phyloP scores from a whole-genome alignment of 768 basidiomycete genomes.

The Leucocoprinus leucothites region DNA sequence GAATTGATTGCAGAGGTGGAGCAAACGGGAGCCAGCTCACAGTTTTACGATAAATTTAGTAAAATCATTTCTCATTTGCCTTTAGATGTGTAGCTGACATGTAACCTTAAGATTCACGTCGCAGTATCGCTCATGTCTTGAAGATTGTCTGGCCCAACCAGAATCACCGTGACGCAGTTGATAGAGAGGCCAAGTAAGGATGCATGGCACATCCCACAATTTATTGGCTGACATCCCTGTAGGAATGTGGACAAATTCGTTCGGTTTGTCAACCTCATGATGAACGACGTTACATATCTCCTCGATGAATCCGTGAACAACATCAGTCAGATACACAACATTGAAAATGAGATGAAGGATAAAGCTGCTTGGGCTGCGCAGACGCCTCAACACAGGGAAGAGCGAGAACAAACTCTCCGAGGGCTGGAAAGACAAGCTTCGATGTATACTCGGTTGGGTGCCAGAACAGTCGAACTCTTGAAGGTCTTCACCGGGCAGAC shows the following conservation, averaged over 20 bases:
- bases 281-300: constrained; percentile 98
- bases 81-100: not conserved
- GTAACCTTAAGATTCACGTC: constrained; percentile 36
- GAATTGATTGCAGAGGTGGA: constrained; percentile 73
- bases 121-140: constrained; percentile 85
- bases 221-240: constrained; percentile 5
- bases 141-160: constrained; percentile 93
- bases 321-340: constrained; percentile 81
- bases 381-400: constrained; percentile 72
- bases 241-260: constrained; percentile 93
- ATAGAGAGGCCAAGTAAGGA: constrained; percentile 67
- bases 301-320: constrained; percentile 95
- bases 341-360: constrained; percentile 85
- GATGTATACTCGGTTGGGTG: constrained; percentile 82
- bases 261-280: constrained; percentile 94
- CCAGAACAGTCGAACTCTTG: constrained; percentile 86
- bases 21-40: constrained; percentile 94
- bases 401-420: constrained; percentile 75
- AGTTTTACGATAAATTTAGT: constrained; percentile 99
- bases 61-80: constrained; percentile 25
- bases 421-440: constrained; percentile 82
- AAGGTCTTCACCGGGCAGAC: constrained; percentile 92
- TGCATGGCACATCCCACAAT: not conserved
- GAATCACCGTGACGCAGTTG: constrained; percentile 81
- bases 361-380: constrained; percentile 63